These are phyloP conservation scores for Kluyveromyces lactis DNA, from an alignment of 805 yeast species.

Conservation along the genomic window DNA sequence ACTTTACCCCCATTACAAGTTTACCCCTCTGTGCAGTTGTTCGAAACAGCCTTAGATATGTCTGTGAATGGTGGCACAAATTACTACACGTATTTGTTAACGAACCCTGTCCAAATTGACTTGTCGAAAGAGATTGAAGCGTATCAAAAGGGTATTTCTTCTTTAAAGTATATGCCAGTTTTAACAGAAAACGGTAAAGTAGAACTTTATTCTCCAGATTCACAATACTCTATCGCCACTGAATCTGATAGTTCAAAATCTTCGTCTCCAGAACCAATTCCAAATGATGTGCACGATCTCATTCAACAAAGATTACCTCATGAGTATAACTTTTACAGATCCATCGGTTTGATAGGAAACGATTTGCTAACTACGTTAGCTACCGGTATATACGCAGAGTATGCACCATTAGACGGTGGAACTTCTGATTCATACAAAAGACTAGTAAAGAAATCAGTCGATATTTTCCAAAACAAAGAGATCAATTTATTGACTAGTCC, in stretches of 20 bases:
- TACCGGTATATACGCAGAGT: constrained; percentile 52
- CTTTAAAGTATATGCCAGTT: constrained; percentile 67
- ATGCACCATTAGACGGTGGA: constrained; percentile 61
- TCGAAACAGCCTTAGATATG: constrained; percentile 33
- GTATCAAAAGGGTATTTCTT: constrained; percentile 61
- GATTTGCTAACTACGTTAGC: constrained; percentile 60
- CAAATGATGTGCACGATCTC: constrained; percentile 74
- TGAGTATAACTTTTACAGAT: constrained; percentile 73
- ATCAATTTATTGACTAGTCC: constrained; percentile 62
- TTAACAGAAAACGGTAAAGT: constrained; percentile 61
- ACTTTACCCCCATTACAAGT: constrained; percentile 43
- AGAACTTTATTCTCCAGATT: constrained; percentile 43
- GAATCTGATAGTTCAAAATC: constrained; percentile 5
- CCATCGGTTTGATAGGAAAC: constrained; percentile 56
- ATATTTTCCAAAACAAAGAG: constrained; percentile 47
- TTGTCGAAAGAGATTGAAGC: constrained; percentile 33
- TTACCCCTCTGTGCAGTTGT: constrained; percentile 24
- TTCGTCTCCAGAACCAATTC: constrained; percentile 32
- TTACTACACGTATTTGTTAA: constrained; percentile 40
- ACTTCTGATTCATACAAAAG: constrained; percentile 47
- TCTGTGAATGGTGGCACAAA: constrained; percentile 35
- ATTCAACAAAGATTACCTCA: constrained; percentile 81
- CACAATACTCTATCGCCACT: constrained; percentile 12
- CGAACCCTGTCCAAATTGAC: constrained; percentile 31
- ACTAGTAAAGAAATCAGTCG: constrained; percentile 41